Conservation (phyloP, 1,139 yeast species). For the Pneumocystis canis region DNA sequence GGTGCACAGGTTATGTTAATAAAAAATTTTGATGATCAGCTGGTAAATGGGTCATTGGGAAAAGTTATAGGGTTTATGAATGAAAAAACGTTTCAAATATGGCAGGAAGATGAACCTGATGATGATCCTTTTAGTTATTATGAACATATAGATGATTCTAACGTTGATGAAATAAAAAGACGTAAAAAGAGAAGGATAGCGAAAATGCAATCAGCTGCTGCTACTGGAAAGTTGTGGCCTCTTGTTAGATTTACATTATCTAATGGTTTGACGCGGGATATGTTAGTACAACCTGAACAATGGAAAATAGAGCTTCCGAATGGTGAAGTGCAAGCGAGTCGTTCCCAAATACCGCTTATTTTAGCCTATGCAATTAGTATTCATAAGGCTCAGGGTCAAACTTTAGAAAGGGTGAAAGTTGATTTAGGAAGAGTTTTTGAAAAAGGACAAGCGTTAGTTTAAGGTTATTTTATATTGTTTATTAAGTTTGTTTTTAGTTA, state of each 20-base stretch:
- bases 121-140: constrained; percentile 10
- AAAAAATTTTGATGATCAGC: constrained; percentile 69
- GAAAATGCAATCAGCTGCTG: constrained; percentile 5
- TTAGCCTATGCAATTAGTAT: constrained; percentile 92
- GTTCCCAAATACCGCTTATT: constrained; percentile 68
- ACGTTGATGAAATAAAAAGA: constrained; percentile 4
- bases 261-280: constrained; percentile 57
- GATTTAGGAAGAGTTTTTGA: constrained; percentile 69
- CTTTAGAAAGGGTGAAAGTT: constrained; percentile 66
- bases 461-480: constrained; percentile 62
- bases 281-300: constrained; percentile 57
- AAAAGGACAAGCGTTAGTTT: constrained; percentile 62
- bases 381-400: constrained; percentile 94
- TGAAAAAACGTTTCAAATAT: constrained; percentile 34
- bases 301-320: constrained; percentile 54
- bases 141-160: constrained; percentile 9
- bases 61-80: constrained; percentile 63
- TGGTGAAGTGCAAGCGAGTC: constrained; percentile 37
- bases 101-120: constrained; percentile 14
- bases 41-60: constrained; percentile 90
- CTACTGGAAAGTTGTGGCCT: constrained; percentile 33
- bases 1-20: constrained; percentile 96
- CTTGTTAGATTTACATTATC: constrained; percentile 59
- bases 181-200: constrained; percentile 7
- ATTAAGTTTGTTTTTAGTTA: constrained; percentile 28